Evolutionary conservation across 371 early-diverging fungal species (phyloP).

Genomic region (Phascolomyces articulosus): DNA sequence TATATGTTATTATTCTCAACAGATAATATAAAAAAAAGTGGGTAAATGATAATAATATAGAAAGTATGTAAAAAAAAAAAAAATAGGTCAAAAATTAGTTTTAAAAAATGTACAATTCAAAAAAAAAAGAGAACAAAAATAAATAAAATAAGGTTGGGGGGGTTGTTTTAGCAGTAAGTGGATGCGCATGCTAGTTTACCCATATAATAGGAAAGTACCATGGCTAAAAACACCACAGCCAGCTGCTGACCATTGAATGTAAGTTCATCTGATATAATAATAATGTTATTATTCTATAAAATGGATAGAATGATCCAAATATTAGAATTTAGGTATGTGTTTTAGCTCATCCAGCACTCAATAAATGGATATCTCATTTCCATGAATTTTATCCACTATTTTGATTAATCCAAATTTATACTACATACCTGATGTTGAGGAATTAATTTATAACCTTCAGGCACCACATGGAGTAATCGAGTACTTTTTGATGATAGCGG

Average conservation of each 20-base stretch:
- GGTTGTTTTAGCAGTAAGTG: neutral
- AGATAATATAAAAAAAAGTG: too few relatives aligned
- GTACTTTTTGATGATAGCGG: neutral
- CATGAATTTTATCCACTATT: too few relatives aligned
- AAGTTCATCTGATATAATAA: slow-evolving; percentile 47
- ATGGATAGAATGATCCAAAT: neutral
- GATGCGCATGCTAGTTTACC: slow-evolving; percentile 42
- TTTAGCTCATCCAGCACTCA: too few relatives aligned
- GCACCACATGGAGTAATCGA: neutral
- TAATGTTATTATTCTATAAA: slow-evolving; percentile 35
- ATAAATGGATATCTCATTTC: too few relatives aligned
- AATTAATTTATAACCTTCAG: slow-evolving; percentile 19
- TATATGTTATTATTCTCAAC: too few relatives aligned
- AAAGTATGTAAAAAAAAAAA: too few relatives aligned
- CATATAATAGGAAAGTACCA: slow-evolving; percentile 54
- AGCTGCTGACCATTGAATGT: slow-evolving; percentile 54
- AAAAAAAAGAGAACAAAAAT: neutral
- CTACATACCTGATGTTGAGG: slow-evolving; percentile 37
- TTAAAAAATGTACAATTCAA: neutral
- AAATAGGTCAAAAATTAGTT: too few relatives aligned
- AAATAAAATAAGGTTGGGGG: too few relatives aligned
- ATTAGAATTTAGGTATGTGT: too few relatives aligned
- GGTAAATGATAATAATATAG: too few relatives aligned
- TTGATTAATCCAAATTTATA: too few relatives aligned
- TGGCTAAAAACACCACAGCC: slow-evolving; percentile 41